phyloP scores from a whole-genome alignment of 176 grass and related monocot genomes.

The Aegilops speltoides region DNA sequence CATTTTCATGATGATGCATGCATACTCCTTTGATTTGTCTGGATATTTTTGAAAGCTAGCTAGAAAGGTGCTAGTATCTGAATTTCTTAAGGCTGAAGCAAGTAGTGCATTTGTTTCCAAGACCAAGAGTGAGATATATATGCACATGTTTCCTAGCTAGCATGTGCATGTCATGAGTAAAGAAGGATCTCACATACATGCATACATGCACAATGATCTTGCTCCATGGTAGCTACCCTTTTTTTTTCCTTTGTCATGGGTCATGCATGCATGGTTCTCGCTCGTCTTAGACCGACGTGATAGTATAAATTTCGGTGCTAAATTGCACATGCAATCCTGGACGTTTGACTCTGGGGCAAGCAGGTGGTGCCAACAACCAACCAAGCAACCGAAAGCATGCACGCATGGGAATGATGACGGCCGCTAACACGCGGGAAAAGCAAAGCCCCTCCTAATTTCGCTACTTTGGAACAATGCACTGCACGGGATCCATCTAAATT shows the following conservation, averaged over 20 bases:
- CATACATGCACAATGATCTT: background rate
- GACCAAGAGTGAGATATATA: background rate
- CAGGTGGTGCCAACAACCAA: conserved; percentile 22
- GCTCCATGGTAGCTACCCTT: background rate
- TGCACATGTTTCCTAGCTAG: background rate
- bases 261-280: background rate
- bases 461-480: background rate
- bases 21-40: background rate
- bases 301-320: too few relatives aligned
- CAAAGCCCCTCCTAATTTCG: conserved; percentile 17
- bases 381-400: background rate
- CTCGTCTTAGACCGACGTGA: background rate
- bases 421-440: conserved; percentile 40
- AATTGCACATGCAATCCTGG: background rate
- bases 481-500: background rate
- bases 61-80: conserved; percentile 7
- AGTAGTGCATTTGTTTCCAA: background rate
- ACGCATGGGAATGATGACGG: conserved; percentile 16
- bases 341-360: conserved; percentile 20
- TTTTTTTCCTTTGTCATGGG: background rate
- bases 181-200: background rate
- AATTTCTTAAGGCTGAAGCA: conserved; percentile 10
- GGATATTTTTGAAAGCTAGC: background rate
- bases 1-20: too few relatives aligned
- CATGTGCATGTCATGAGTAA: conserved; percentile 7